Percentiles rank a stretch among this genome's conserved stretches.
Evolutionary conservation across 495 filamentous ascomycete genomes (phyloP).

Genomic region (Neohortaea acidophila): DNA sequence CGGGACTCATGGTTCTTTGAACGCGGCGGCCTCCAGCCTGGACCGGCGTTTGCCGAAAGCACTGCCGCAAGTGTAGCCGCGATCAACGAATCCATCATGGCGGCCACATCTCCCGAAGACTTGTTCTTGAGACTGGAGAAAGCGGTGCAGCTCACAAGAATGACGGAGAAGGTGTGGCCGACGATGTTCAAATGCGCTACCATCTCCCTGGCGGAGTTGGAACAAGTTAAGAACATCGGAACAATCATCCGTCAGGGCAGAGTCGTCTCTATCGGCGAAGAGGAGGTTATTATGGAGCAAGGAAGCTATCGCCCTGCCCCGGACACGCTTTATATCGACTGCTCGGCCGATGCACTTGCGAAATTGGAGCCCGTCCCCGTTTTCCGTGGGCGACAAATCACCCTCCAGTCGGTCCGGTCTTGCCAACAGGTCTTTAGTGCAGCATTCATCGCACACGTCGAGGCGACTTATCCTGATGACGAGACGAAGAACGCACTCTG

Average conservation of each 20-base stretch:
- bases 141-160: not conserved
- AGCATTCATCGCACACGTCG: constrained; percentile 1
- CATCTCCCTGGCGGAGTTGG: constrained; percentile 1
- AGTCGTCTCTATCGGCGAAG: not conserved
- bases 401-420: constrained; percentile 1
- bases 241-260: constrained; percentile 5
- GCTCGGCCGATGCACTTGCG: constrained; percentile 1
- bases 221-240: constrained; percentile 1
- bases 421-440: constrained; percentile 4
- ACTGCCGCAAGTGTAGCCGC: not conserved
- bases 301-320: not conserved
- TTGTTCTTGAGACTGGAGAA: not conserved
- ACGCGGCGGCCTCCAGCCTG: constrained; percentile 1
- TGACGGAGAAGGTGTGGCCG: not conserved
- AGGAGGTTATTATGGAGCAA: constrained; percentile 1
- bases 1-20: constrained; percentile 2
- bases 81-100: not conserved
- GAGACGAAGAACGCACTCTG: not conserved
- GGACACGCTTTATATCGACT: constrained; percentile 5
- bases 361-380: constrained; percentile 1
- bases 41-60: not conserved
- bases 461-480: constrained; percentile 1
- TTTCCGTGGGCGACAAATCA: not conserved
- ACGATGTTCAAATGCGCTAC: constrained; percentile 2
- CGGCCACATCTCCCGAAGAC: not conserved